Evolutionary conservation across 2,329 filamentous ascomycete species (phyloP).

Genomic region (Elsinoe australis): DNA sequence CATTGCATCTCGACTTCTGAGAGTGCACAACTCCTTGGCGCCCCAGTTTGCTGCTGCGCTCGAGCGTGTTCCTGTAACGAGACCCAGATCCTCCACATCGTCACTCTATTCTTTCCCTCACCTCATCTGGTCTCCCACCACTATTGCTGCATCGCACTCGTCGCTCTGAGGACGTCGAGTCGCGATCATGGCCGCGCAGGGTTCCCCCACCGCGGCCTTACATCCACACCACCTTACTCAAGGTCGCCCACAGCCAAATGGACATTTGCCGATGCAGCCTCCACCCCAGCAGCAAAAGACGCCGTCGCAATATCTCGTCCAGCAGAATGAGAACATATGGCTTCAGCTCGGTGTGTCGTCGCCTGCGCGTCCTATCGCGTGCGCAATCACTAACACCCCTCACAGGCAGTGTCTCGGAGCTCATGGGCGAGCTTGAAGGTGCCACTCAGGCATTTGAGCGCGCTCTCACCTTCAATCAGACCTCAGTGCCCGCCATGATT

Average conservation of each 20-base stretch:
- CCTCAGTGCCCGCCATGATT: conserved; percentile 86
- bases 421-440: conserved; percentile 80
- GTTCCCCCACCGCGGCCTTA: conserved; percentile 70
- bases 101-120: background rate
- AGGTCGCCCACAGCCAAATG: conserved; percentile 52
- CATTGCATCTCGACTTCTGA: background rate
- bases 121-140: background rate
- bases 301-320: conserved; percentile 65
- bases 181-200: conserved; percentile 44
- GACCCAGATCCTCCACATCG: conserved; percentile 2
- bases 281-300: conserved; percentile 52
- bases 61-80: conserved; percentile 6
- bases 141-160: background rate
- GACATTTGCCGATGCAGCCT: conserved; percentile 31
- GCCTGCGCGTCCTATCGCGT: background rate
- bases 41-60: conserved; percentile 1
- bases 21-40: conserved; percentile 3
- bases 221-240: conserved; percentile 59
- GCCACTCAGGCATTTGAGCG: conserved; percentile 87
- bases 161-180: conserved; percentile 3
- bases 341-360: conserved; percentile 73
- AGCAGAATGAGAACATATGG: conserved; percentile 84
- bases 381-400: conserved; percentile 17
- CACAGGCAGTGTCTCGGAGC: conserved; percentile 76
- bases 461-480: conserved; percentile 76